Percentiles rank a stretch among this genome's conserved stretches.
phyloP scores from a whole-genome alignment of 257 asterid genomes.

The Catharanthus roseus region DNA sequence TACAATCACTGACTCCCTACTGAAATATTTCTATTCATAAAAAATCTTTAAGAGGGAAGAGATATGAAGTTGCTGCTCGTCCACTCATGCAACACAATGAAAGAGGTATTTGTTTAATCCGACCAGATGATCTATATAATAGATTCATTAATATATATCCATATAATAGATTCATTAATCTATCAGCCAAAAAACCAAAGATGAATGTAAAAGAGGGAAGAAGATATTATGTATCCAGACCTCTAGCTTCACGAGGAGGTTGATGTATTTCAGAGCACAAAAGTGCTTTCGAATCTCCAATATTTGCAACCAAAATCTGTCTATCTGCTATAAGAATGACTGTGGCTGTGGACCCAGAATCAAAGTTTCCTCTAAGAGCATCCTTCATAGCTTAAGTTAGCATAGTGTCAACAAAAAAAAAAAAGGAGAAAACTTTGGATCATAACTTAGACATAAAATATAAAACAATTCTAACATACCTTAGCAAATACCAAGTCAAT shows the following conservation, averaged over 20 bases:
- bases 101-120: neutral
- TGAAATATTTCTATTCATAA: neutral
- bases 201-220: neutral
- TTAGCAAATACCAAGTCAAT: constrained; percentile 65
- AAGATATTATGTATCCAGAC: constrained; percentile 31
- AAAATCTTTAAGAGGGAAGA: neutral
- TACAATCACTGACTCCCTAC: neutral
- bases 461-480: constrained; percentile 28
- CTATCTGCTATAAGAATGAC: constrained; percentile 66
- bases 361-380: constrained; percentile 60
- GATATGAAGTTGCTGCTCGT: neutral
- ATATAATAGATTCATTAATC: neutral
- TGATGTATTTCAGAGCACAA: constrained; percentile 83
- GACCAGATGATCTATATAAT: neutral
- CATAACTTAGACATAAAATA: neutral
- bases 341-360: constrained; percentile 89
- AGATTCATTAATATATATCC: too few species aligned
- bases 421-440: constrained; percentile 19
- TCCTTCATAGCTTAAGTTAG: constrained; percentile 45
- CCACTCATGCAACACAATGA: constrained; percentile 1
- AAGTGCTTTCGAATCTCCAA: constrained; percentile 96
- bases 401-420: constrained; percentile 23
- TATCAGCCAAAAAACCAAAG: neutral
- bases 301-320: constrained; percentile 84
- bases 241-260: constrained; percentile 82